These are phyloP conservation scores for Myxozyma sirexii DNA, from an alignment of 805 yeast species.

Conservation along the genomic window DNA sequence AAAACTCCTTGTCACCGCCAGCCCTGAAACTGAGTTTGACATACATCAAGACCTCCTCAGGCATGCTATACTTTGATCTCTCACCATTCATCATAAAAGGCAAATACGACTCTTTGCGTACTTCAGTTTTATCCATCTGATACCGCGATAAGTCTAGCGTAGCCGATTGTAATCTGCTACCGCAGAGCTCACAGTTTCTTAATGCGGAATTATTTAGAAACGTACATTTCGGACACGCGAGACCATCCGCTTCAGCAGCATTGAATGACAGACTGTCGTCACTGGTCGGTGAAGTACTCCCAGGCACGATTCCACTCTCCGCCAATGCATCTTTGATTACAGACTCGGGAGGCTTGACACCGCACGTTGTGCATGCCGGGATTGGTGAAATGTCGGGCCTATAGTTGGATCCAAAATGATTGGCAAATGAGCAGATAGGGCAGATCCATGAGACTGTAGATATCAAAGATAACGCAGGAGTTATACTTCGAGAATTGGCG, in stretches of 20 bases:
- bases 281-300: neutral
- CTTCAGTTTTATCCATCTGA: constrained; percentile 22
- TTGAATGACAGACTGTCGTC: neutral
- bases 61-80: constrained; percentile 49
- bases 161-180: constrained; percentile 51
- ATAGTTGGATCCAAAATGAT: constrained; percentile 43
- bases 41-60: constrained; percentile 49
- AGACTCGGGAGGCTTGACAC: constrained; percentile 51
- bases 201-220: constrained; percentile 81
- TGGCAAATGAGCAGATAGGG: constrained; percentile 81
- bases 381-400: constrained; percentile 41
- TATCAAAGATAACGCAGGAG: neutral
- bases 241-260: constrained; percentile 16
- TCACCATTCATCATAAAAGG: constrained; percentile 39
- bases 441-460: constrained; percentile 67
- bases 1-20: constrained; percentile 64
- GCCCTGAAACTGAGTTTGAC: constrained; percentile 75
- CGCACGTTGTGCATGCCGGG: constrained; percentile 65
- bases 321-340: constrained; percentile 5
- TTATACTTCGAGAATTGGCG: neutral
- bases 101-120: constrained; percentile 27
- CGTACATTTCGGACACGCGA: constrained; percentile 63
- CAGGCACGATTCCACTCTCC: neutral
- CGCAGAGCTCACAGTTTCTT: constrained; percentile 84
- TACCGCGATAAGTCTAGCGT: constrained; percentile 38